Evolutionary conservation across 2,329 filamentous ascomycete genomes (phyloP).

Genomic region (Tricladium varicosporioides): DNA sequence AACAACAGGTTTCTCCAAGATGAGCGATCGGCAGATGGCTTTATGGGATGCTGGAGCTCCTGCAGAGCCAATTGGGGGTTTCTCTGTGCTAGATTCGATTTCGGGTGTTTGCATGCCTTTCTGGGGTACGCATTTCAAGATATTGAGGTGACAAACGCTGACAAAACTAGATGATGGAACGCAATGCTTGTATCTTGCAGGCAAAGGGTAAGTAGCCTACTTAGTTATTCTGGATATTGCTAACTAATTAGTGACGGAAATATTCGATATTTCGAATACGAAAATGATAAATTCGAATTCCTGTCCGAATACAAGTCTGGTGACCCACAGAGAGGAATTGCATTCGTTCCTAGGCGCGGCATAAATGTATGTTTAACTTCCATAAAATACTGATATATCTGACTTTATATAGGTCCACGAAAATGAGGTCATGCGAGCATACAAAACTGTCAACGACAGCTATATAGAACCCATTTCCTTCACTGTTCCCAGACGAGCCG

Average conservation of each 20-base stretch:
- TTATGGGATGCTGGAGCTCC: slow-evolving; percentile 89
- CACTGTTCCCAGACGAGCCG: slow-evolving; percentile 88
- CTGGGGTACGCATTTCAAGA: slow-evolving; percentile 64
- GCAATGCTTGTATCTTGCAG: slow-evolving; percentile 91
- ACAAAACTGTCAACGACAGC: slow-evolving; percentile 92
- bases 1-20: slow-evolving; percentile 94
- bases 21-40: slow-evolving; percentile 96
- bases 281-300: slow-evolving; percentile 98
- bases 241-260: slow-evolving; percentile 74
- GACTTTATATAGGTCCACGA: slow-evolving; percentile 67
- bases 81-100: slow-evolving; percentile 88
- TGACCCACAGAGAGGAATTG: slow-evolving; percentile 91
- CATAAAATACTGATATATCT: slow-evolving; percentile 13
- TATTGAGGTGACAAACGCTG: slow-evolving; percentile 24
- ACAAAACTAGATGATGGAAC: slow-evolving; percentile 71
- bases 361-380: slow-evolving; percentile 65
- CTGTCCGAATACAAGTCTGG: slow-evolving; percentile 96
- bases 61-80: slow-evolving; percentile 81
- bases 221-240: background rate
- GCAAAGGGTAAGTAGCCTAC: slow-evolving; percentile 73
- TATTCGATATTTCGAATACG: slow-evolving; percentile 97
- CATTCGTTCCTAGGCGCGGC: slow-evolving; percentile 90
- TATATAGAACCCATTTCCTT: slow-evolving; percentile 98
- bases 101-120: slow-evolving; percentile 99
- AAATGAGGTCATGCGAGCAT: slow-evolving; percentile 92